Base-by-base conservation (phyloP, 78 protist genomes). In the Paratrimastix pyriformis region DNA sequence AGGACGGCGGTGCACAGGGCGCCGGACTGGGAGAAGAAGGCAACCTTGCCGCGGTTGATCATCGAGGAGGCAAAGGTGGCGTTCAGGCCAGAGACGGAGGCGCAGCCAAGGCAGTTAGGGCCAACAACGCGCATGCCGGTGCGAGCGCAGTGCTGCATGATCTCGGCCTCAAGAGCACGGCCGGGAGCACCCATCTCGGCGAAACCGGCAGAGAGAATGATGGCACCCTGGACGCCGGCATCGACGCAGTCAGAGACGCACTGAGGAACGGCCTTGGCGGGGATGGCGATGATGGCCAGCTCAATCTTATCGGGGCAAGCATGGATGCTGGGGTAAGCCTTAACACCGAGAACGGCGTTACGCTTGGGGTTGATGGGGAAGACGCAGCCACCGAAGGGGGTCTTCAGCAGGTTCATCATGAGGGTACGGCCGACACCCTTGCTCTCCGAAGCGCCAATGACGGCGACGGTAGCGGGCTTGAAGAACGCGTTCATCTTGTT, bases 181-280 rank as follows among this genome's bases (percentile, higher is more conserved):
- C 82, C 82, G 2, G 65, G 50, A 3, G 8, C 76, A 57, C 77
- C 68, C 75, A 71, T 13, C 68, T 79, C 83, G 37, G 52, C 58
- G 62, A 79, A 79, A 35, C 83, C 83, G 29, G 83, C 83, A 69
- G 83, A 70, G 44, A 79, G 38, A 60, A 79, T 79, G 65, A 79
- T 45, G 46, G 1, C 30, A 71, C 46, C 44, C 11, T 26, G 44
- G 60, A 44, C 4, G 33, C 37, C 46, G n/a, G 8, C 5, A 4
- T 65, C 76, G 21, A 37, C 76, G 65, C 77, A 69, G 37, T 79
- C 59, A 18, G 3, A 30, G 29, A 79, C 69, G 7, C 37, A 2
- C 13, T n/a, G 35, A 33, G 69, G 62, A 39, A 3, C 65, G n/a
- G 21, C 13, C 30, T 40, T 3, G 52, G 83, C 83, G 26, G 75